These are phyloP conservation scores for Alternaria atra DNA, from an alignment of 2,329 filamentous ascomycete genomes.

Conservation along the genomic window DNA sequence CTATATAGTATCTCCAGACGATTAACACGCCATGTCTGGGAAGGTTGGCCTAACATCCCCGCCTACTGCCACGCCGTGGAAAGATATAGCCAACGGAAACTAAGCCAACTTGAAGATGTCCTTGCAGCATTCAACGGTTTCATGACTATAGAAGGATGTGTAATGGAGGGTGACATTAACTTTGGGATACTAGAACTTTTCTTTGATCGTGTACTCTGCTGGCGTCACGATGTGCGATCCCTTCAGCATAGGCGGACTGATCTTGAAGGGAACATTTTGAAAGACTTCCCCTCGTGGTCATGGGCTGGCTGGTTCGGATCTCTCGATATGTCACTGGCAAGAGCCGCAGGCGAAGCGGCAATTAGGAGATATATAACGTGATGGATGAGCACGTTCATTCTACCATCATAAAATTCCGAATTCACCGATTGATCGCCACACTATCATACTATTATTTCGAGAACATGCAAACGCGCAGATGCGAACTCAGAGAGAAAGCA, in stretches of 20 bases:
- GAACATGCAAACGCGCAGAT: not conserved
- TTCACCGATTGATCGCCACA: not conserved
- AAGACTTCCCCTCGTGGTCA: not conserved
- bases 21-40: too few species aligned
- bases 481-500: accelerated
- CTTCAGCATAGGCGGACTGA: not conserved
- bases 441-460: too few species aligned
- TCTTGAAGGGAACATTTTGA: not conserved
- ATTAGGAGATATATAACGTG: too few species aligned
- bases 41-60: too few species aligned
- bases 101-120: not conserved
- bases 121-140: not conserved
- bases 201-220: not conserved
- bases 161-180: not conserved
- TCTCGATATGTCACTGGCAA: too few species aligned
- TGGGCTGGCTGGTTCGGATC: too few species aligned
- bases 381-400: not conserved
- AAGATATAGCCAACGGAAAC: not conserved
- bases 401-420: not conserved
- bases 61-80: too few species aligned
- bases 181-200: conserved; percentile 3
- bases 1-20: too few species aligned
- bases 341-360: too few species aligned
- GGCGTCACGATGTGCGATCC: not conserved
- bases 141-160: not conserved